phyloP scores from a whole-genome alignment of 306 rosid genomes.

The Cucurbita maxima region DNA sequence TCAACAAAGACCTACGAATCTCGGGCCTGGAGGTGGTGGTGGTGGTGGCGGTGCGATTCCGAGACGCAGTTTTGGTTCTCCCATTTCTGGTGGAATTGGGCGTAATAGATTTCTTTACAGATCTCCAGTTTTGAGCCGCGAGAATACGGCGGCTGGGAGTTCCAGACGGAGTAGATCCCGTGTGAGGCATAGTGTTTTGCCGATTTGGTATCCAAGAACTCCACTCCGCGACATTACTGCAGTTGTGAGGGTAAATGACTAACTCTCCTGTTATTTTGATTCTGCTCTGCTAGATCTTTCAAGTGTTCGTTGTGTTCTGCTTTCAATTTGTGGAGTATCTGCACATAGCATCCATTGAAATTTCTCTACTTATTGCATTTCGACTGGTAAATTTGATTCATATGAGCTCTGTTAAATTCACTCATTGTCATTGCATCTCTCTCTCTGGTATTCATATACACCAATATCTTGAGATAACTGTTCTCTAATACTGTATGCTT shows the following conservation, averaged over 20 bases:
- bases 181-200: slow-evolving; percentile 24
- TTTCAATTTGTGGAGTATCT: not conserved
- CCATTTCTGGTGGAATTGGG: slow-evolving; percentile 15
- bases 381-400: not conserved
- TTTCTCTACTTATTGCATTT: not conserved
- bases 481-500: not conserved
- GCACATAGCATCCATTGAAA: not conserved
- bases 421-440: not conserved
- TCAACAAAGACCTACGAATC: slow-evolving; percentile 8
- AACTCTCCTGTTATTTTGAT: not conserved
- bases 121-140: slow-evolving; percentile 1
- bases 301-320: not conserved
- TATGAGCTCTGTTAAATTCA: not conserved
- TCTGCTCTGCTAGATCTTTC: not conserved
- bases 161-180: slow-evolving; percentile 22
- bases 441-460: not conserved
- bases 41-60: not conserved
- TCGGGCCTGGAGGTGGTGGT: slow-evolving; percentile 12
- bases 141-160: slow-evolving; percentile 16
- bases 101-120: slow-evolving; percentile 14
- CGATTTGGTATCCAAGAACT: slow-evolving; percentile 76
- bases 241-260: slow-evolving; percentile 28
- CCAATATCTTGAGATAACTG: not conserved
- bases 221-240: slow-evolving; percentile 62
- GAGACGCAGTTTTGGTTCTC: slow-evolving; percentile 15